Percentiles rank a stretch among this genome's conserved stretches.
Conservation (phyloP, 2,329 filamentous ascomycete species). For the Alternaria dauci region DNA sequence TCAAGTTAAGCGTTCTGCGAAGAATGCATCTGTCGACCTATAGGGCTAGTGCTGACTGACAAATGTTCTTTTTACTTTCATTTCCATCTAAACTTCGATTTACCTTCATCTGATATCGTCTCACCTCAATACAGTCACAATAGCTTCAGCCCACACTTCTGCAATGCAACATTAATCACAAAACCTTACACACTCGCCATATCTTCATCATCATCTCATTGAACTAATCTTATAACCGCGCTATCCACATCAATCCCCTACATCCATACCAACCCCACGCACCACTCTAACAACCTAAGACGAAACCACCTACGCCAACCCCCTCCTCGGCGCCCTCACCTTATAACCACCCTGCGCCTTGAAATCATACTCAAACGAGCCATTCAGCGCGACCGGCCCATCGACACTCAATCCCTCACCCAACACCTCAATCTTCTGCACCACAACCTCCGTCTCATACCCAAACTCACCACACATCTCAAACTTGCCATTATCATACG, state of each 20-base stretch:
- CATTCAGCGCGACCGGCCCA: conserved; percentile 53
- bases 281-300: too few relatives aligned
- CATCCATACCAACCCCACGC: neutral
- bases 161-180: too few relatives aligned
- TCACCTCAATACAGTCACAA: neutral
- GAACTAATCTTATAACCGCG: too few relatives aligned
- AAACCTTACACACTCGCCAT: too few relatives aligned
- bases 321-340: neutral
- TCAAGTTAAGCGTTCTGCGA: too few relatives aligned
- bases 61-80: too few relatives aligned
- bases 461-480: conserved; percentile 64
- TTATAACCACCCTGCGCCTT: neutral
- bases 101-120: neutral
- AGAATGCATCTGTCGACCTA: too few relatives aligned
- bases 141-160: too few relatives aligned
- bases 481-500: conserved; percentile 65
- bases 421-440: conserved; percentile 41
- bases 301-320: neutral
- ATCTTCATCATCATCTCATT: neutral
- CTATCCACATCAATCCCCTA: neutral
- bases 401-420: conserved; percentile 60
- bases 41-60: too few relatives aligned
- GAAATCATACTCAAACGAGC: conserved; percentile 21
- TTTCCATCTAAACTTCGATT: too few relatives aligned
- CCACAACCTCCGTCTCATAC: conserved; percentile 49